Percentiles rank a stretch among this genome's conserved stretches.
These are phyloP conservation scores for Irpex rosettiformis DNA, from an alignment of 1,284 basidiomycete genomes.

Conservation along the genomic window DNA sequence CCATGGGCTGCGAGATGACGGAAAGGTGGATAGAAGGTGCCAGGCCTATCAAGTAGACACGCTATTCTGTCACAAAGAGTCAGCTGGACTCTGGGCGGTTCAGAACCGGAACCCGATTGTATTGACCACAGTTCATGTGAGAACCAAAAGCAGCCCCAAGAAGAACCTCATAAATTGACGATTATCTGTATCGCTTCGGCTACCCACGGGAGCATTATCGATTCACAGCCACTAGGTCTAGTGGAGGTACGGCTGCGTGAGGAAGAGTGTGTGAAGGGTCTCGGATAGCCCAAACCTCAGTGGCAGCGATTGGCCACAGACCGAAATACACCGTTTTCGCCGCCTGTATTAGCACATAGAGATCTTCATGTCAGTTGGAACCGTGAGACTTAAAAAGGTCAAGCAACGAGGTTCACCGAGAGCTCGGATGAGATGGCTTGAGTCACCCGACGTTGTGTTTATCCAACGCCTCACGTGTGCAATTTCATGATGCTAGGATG, in stretches of 20 bases:
- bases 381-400: not conserved
- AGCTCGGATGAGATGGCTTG: not conserved
- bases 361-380: not conserved
- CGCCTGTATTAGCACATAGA: not conserved
- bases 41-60: conserved; percentile 7
- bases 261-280: not conserved
- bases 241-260: not conserved
- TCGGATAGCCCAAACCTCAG: not conserved
- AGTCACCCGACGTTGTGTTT: not conserved
- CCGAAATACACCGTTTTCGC: not conserved
- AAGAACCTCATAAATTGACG: not conserved
- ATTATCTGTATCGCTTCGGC: not conserved
- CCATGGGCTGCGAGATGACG: not conserved
- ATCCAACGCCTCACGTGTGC: not conserved
- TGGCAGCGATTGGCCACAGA: too few relatives aligned
- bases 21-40: not conserved
- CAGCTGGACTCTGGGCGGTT: conserved; percentile 7
- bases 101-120: conserved; percentile 2
- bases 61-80: conserved; percentile 7
- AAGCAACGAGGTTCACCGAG: not conserved
- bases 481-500: not conserved
- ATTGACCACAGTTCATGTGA: not conserved
- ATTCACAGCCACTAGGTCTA: not conserved
- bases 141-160: not conserved
- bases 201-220: not conserved